These are phyloP conservation scores for Kluyveromyces wickerhamii DNA, from an alignment of 805 yeast genomes.

Conservation along the genomic window DNA sequence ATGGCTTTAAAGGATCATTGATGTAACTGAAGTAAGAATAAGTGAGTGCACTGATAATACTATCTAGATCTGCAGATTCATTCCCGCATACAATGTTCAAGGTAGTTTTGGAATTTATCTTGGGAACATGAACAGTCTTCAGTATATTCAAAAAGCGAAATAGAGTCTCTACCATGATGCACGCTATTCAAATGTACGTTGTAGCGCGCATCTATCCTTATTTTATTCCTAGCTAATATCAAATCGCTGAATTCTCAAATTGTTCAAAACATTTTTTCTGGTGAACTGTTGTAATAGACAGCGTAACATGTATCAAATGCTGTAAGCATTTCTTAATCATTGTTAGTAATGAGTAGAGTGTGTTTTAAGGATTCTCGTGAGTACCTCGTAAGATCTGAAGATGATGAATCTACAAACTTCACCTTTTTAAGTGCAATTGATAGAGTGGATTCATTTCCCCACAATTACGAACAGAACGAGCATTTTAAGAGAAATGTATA, in stretches of 20 bases:
- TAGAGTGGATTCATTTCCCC: constrained; percentile 24
- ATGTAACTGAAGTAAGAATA: constrained; percentile 52
- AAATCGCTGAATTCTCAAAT: no score
- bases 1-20: constrained; percentile 25
- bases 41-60: constrained; percentile 67
- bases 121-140: constrained; percentile 7
- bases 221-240: no score
- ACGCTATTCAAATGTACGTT: no score
- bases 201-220: no score
- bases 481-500: constrained; percentile 25
- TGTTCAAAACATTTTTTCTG: no score
- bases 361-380: constrained; percentile 11
- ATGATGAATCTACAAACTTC: constrained; percentile 15
- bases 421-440: constrained; percentile 22
- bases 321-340: no score
- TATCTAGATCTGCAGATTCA: constrained; percentile 85
- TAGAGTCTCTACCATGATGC: constrained; percentile 11
- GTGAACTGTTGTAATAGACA: no score
- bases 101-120: constrained; percentile 1
- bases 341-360: constrained; percentile 21
- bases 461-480: constrained; percentile 11
- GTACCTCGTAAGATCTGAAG: constrained; percentile 18
- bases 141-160: constrained; percentile 10
- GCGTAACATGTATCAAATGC: no score
- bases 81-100: constrained; percentile 45